Evolutionary conservation across 768 basidiomycete genomes (phyloP).

Genomic region (Rhizopogon rudus): DNA sequence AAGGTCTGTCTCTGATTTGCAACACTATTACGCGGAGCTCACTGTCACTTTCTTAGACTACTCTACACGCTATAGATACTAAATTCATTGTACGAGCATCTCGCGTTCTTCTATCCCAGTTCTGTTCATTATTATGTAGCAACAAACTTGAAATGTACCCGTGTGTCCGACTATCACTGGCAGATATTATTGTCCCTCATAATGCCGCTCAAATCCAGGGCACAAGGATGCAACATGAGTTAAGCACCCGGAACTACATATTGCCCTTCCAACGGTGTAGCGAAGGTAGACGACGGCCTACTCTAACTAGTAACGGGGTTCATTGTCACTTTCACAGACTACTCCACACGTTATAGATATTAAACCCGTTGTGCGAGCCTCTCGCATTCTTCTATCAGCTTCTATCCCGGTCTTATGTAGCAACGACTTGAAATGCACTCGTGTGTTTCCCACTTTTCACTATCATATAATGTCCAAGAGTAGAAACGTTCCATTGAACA

Average conservation of each 20-base stretch:
- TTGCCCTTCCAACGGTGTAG: no score
- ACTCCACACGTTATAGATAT: conserved; percentile 79
- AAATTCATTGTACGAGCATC: conserved; percentile 5
- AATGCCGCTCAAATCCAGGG: no score
- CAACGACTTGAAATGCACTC: no score
- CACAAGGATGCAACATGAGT: no score
- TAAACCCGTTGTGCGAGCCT: conserved; percentile 21
- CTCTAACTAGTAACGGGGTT: not conserved
- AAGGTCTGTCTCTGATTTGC: conserved; percentile 50
- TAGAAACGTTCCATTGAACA: not conserved
- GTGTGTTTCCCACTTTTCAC: not conserved
- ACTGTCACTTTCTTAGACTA: conserved; percentile 47
- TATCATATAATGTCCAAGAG: not conserved
- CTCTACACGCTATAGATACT: conserved; percentile 79
- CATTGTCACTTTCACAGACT: conserved; percentile 41
- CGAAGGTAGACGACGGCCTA: no score
- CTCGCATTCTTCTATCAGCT: not conserved
- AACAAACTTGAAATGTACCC: not conserved
- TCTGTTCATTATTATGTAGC: no score
- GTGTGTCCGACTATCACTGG: not conserved
- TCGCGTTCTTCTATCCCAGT: not conserved
- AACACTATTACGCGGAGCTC: conserved; percentile 3
- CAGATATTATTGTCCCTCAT: no score
- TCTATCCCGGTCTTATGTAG: no score
- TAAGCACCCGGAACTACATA: no score